Conservation (phyloP, 805 yeast species). For the Kazachstania africana region DNA sequence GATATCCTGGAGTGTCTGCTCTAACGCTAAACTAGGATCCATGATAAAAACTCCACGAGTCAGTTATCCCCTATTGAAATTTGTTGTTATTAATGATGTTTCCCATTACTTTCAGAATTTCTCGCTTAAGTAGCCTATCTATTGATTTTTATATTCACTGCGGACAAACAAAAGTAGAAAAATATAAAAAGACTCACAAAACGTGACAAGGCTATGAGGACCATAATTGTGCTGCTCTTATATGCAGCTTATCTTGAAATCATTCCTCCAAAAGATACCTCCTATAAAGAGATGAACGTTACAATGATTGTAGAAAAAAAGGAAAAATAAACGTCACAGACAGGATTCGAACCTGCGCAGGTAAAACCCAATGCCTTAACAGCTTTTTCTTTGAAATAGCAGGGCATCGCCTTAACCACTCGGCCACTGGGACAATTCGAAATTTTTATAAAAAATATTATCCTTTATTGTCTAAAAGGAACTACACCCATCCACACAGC, state of each 20-base stretch:
- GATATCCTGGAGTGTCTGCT: constrained; percentile 59
- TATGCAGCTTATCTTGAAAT: too few species aligned
- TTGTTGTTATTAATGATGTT: neutral
- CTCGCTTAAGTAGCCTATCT: too few species aligned
- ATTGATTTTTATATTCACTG: too few species aligned
- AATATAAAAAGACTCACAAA: neutral
- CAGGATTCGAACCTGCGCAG: constrained; percentile 99
- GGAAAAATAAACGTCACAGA: constrained; percentile 78
- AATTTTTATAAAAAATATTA: too few species aligned
- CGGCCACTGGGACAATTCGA: constrained; percentile 60
- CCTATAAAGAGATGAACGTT: too few species aligned
- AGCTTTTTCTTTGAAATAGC: constrained; percentile 42
- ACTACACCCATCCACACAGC: too few species aligned
- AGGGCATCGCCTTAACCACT: constrained; percentile 93
- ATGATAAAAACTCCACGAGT: constrained; percentile 33
- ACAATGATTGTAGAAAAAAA: constrained; percentile 5
- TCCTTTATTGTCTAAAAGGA: too few species aligned
- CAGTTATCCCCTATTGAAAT: too few species aligned
- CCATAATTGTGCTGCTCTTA: neutral
- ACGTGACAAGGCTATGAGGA: neutral
- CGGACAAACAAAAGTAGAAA: too few species aligned
- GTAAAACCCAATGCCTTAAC: constrained; percentile 80
- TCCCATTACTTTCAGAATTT: neutral
- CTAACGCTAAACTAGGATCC: constrained; percentile 85
- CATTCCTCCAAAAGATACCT: neutral